These are phyloP conservation scores for Sclerotinia borealis DNA, from an alignment of 2,329 filamentous ascomycete species.

Conservation along the genomic window DNA sequence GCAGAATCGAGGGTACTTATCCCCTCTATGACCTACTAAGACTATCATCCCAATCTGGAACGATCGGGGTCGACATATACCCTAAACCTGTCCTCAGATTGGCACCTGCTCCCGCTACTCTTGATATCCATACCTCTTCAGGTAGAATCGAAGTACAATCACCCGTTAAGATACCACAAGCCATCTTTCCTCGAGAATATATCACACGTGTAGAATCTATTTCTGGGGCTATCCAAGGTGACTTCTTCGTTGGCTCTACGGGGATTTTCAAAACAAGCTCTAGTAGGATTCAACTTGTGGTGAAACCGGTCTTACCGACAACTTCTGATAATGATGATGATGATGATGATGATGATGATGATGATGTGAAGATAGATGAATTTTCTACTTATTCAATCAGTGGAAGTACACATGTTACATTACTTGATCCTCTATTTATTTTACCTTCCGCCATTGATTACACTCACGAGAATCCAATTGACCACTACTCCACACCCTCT, in stretches of 20 bases:
- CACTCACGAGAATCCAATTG: background rate
- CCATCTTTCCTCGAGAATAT: conserved; percentile 27
- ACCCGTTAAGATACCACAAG: conserved; percentile 12
- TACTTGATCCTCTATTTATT: conserved; percentile 21
- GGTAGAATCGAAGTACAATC: conserved; percentile 23
- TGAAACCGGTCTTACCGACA: conserved; percentile 23
- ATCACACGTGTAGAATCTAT: conserved; percentile 25
- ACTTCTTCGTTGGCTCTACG: conserved; percentile 25
- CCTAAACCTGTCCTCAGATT: conserved; percentile 21
- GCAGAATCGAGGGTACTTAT: conserved; percentile 26
- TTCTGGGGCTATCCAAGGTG: conserved; percentile 24
- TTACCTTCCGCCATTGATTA: background rate
- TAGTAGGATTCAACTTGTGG: conserved; percentile 19
- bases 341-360: background rate
- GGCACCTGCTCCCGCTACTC: conserved; percentile 24
- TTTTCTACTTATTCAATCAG: conserved; percentile 27
- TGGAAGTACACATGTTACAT: conserved; percentile 20
- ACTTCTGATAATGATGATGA: conserved; percentile 3
- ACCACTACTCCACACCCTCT: background rate
- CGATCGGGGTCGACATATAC: conserved; percentile 18
- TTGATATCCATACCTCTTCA: conserved; percentile 24
- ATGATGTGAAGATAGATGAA: conserved; percentile 7
- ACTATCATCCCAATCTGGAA: conserved; percentile 24
- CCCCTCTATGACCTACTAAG: conserved; percentile 28
- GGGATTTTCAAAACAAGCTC: conserved; percentile 22